These are phyloP conservation scores for Ceratobasidium sp. DNA, from an alignment of 1,284 basidiomycete species.

Conservation along the genomic window DNA sequence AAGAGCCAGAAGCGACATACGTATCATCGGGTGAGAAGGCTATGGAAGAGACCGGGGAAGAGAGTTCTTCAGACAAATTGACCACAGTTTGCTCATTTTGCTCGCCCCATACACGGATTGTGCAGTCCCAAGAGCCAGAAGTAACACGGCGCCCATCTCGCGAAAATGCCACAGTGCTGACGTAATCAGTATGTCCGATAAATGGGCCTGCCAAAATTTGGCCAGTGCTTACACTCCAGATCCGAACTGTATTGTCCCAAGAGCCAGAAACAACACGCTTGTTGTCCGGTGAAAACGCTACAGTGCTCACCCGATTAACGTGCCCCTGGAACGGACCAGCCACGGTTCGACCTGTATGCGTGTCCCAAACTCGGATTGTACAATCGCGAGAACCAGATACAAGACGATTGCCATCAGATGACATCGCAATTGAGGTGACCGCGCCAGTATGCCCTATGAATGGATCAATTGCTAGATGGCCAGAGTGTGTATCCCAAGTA, in stretches of 20 bases:
- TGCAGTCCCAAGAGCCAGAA: background rate
- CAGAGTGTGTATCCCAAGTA: no score
- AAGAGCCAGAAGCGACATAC: background rate
- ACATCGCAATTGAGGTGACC: slow-evolving; percentile 11
- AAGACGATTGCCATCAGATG: slow-evolving; percentile 16
- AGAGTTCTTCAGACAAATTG: background rate
- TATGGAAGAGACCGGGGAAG: background rate
- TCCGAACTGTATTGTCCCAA: background rate
- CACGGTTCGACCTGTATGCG: background rate
- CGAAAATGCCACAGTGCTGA: background rate
- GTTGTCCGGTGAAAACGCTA: background rate
- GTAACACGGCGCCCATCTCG: background rate
- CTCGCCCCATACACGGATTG: background rate
- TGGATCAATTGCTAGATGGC: no score
- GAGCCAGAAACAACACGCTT: slow-evolving; percentile 14
- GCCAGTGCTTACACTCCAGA: background rate
- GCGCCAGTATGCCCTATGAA: slow-evolving; percentile 7
- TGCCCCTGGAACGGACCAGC: background rate
- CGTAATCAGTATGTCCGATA: background rate
- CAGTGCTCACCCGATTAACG: background rate
- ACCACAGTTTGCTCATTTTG: background rate
- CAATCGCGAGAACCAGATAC: slow-evolving; percentile 24
- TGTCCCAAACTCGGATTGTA: slow-evolving; percentile 33
- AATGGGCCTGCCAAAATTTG: background rate
- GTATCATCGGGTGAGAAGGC: background rate